Conservation (phyloP, 768 basidiomycete species). For the Suillus tomentosus region DNA sequence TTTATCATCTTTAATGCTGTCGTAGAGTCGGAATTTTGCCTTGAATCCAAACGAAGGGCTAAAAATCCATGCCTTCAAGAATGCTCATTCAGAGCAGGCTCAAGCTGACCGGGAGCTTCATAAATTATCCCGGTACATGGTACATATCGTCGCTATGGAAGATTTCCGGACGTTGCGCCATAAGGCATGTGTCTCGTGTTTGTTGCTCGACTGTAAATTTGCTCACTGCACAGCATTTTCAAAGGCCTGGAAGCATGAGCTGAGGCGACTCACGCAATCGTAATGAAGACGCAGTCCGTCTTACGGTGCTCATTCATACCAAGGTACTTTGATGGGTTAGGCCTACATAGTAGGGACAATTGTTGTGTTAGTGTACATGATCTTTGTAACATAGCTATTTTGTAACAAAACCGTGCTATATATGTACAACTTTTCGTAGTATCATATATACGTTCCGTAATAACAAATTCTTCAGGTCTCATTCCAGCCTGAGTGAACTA, state of each 20-base stretch:
- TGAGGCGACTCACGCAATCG: slow-evolving; percentile 25
- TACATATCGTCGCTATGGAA: slow-evolving; percentile 56
- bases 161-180: slow-evolving; percentile 72
- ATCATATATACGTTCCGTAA: background rate
- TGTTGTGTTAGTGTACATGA: slow-evolving; percentile 5
- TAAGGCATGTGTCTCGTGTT: slow-evolving; percentile 46
- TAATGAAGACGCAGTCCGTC: background rate
- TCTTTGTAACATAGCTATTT: background rate
- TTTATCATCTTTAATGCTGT: slow-evolving; percentile 6
- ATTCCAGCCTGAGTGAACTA: background rate
- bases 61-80: slow-evolving; percentile 81
- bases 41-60: slow-evolving; percentile 83
- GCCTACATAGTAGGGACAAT: background rate
- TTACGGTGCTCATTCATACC: background rate
- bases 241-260: slow-evolving; percentile 38
- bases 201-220: background rate
- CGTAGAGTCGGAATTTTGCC: slow-evolving; percentile 80
- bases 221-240: background rate
- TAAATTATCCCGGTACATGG: slow-evolving; percentile 64
- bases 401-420: background rate
- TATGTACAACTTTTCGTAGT: background rate
- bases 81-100: slow-evolving; percentile 66
- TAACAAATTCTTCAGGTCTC: background rate
- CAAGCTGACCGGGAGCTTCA: slow-evolving; percentile 69
- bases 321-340: background rate